Conservation (phyloP, 2,329 filamentous ascomycete species). For the Ascocoryne sarcoides region DNA sequence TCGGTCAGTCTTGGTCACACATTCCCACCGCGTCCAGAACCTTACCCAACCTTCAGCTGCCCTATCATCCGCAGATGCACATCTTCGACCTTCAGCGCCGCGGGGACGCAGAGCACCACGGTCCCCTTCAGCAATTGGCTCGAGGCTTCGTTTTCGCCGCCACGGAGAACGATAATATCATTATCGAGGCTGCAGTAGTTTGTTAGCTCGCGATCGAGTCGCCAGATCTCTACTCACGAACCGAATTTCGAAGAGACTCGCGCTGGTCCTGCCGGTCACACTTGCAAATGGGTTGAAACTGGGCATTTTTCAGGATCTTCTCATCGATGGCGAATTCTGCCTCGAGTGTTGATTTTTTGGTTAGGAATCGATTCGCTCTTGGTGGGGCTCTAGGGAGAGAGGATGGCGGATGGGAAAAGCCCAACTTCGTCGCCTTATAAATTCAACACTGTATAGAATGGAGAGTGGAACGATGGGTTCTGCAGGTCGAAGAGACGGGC, state of each 20-base stretch:
- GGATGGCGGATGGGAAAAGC: too few relatives aligned
- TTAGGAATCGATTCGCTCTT: too few relatives aligned
- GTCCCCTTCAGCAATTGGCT: constrained; percentile 67
- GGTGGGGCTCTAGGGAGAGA: too few relatives aligned
- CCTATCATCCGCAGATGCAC: constrained; percentile 64
- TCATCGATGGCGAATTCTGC: background rate
- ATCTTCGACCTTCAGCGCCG: constrained; percentile 62
- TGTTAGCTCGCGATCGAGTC: background rate
- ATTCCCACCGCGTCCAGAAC: constrained; percentile 14
- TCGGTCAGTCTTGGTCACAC: constrained; percentile 4
- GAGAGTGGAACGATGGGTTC: background rate
- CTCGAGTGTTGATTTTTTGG: background rate
- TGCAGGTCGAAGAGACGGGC: background rate
- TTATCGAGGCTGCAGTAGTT: constrained; percentile 54
- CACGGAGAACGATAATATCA: constrained; percentile 71
- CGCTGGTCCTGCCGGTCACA: constrained; percentile 26
- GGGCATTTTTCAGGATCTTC: constrained; percentile 20
- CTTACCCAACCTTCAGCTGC: constrained; percentile 59
- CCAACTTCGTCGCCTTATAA: too few relatives aligned
- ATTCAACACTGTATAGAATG: background rate
- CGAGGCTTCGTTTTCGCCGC: constrained; percentile 64
- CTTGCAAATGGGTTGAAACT: constrained; percentile 28
- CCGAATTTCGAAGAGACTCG: constrained; percentile 31
- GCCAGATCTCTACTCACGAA: constrained; percentile 6
- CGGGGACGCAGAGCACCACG: constrained; percentile 63